phyloP scores from a whole-genome alignment of 139 green algal genomes.

The Haematococcus sp. region DNA sequence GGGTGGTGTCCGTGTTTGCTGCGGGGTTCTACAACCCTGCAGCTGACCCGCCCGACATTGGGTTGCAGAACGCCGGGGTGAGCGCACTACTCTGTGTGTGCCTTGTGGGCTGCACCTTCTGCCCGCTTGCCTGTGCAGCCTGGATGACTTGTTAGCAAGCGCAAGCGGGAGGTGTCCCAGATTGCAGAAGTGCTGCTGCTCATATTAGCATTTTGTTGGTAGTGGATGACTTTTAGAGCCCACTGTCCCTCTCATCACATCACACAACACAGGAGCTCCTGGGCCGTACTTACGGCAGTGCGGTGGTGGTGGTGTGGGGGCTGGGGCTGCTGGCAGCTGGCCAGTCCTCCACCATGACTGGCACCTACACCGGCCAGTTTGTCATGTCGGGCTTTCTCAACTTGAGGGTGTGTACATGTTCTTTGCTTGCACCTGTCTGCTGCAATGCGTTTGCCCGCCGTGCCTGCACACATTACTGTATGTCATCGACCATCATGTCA shows the following conservation, averaged over 20 bases:
- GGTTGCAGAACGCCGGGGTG: conserved; percentile 65
- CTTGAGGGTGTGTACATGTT: conserved; percentile 14
- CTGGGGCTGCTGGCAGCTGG: conserved; percentile 58
- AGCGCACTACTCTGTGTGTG: no score
- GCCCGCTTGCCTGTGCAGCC: neutral
- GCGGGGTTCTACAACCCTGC: conserved; percentile 53
- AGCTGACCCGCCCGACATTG: conserved; percentile 50
- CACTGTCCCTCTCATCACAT: no score
- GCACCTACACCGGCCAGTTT: conserved; percentile 80
- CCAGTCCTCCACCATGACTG: conserved; percentile 77
- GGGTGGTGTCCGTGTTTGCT: conserved; percentile 79
- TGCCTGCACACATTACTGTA: conserved; percentile 1
- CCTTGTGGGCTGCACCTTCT: neutral
- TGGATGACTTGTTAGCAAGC: neutral
- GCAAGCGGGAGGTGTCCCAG: neutral
- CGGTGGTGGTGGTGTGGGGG: conserved; percentile 46
- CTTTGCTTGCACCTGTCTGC: neutral
- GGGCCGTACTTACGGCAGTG: conserved; percentile 42
- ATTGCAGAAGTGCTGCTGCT: no score
- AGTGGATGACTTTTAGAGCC: no score
- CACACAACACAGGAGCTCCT: conserved; percentile 40
- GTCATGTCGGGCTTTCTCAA: conserved; percentile 61
- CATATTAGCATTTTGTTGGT: no score
- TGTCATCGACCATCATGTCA: neutral
- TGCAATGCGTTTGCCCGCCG: neutral